Conservation (phyloP, 306 rosid genomes). For the Pterocarpus santalinus region DNA sequence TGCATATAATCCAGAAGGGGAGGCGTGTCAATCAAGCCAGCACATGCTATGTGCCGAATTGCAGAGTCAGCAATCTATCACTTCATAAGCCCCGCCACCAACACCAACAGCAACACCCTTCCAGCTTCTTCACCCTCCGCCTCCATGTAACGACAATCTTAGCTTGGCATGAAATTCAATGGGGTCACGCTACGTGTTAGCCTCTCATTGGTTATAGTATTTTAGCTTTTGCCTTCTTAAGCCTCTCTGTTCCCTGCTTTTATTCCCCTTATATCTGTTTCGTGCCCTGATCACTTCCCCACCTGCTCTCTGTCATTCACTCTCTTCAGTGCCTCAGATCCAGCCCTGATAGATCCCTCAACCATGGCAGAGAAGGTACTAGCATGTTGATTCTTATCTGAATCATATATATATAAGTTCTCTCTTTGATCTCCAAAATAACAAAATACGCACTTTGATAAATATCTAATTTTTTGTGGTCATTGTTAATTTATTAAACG, state of each 20-base stretch:
- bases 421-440: neutral
- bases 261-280: neutral
- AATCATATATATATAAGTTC: neutral
- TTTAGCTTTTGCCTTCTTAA: conserved; percentile 29
- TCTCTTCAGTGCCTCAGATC: conserved; percentile 13
- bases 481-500: neutral
- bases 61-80: conserved; percentile 19
- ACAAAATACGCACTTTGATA: neutral
- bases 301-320: neutral
- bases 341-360: neutral
- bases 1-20: conserved; percentile 9
- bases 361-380: conserved; percentile 58
- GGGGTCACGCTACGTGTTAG: conserved; percentile 6
- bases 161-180: conserved; percentile 21
- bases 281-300: neutral
- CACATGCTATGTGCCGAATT: conserved; percentile 23
- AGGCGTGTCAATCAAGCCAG: conserved; percentile 39
- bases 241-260: neutral
- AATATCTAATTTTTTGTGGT: neutral
- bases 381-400: neutral
- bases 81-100: neutral
- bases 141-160: conserved; percentile 29
- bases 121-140: neutral
- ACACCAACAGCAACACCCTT: neutral
- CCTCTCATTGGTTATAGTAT: conserved; percentile 5